Evolutionary conservation across 441 rosid species (phyloP), one percentile per base, ranked within the genome.

Genomic region (Populus hybrid): DNA sequence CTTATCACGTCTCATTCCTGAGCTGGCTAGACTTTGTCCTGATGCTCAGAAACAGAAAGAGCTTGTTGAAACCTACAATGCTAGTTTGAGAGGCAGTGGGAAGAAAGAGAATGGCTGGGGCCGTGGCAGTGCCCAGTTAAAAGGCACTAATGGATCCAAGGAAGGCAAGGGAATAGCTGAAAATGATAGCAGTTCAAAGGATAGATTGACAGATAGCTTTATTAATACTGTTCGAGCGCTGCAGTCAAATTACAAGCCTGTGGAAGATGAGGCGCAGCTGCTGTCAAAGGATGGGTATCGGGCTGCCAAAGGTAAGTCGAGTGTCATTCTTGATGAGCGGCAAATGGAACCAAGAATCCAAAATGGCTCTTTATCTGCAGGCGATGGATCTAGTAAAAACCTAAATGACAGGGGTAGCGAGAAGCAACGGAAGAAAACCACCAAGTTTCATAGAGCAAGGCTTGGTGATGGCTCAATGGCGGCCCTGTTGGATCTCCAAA

Each of bases 21-120:
- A 96, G 77, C 85, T 96, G 85, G 99, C 98, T 83, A 87, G 90
- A 78, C 92, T 94, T 61, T 91, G 91, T 30, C 99, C 99, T 75
- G 96, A 96, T 84, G 70, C 87, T 24, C 88, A 75, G 80, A 96
- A 92, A 84, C 98, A 96, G 88, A 89, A 88, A 87, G 97, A 94
- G 80, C 92, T 96, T 46, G 76, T 96, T 73, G 97, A 93, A 72
- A 82, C 84, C 20, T 85, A 93, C 75, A 87, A 83, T 79, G 81
- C 91, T 63, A 82, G 86, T 79, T 63, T 83, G 83, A 84, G 77
- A 81, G 73, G 80, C 81, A 83, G 76, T 59, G 83, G 21, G 40
- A n/a, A 59, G 7, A 76, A 84, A 73, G 90, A 78, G 69, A 85
- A 86, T 77, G 94, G 87, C 61, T 77, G 72, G 83, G 78, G 67